phyloP scores from a whole-genome alignment of 192 early-diverging fungal genomes.

The Rhizophagus sp. region DNA sequence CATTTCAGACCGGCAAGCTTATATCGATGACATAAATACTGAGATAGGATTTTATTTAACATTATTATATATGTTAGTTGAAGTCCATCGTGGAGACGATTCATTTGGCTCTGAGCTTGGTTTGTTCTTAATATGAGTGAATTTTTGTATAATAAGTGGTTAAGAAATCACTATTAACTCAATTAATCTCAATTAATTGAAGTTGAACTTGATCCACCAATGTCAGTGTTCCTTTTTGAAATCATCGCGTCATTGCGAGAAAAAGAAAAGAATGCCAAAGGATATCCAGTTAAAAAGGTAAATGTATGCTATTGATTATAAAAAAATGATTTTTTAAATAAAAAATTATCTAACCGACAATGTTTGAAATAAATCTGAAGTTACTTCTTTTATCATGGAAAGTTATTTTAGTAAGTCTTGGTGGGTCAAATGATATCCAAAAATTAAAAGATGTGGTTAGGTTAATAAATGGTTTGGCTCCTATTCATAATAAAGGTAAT shows the following conservation, averaged over 20 bases:
- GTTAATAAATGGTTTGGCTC: conserved; percentile 49
- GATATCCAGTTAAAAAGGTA: conserved; percentile 73
- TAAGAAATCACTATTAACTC: not conserved
- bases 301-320: not conserved
- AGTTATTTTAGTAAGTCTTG: conserved; percentile 60
- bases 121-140: conserved; percentile 21
- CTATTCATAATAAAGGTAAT: conserved; percentile 31
- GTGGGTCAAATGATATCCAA: conserved; percentile 51
- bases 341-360: not conserved
- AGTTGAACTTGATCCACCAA: conserved; percentile 41
- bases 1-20: conserved; percentile 5
- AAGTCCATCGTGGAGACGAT: conserved; percentile 50
- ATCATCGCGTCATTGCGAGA: conserved; percentile 60
- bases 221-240: conserved; percentile 66
- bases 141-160: not conserved
- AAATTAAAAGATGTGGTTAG: conserved; percentile 51
- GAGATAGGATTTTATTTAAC: conserved; percentile 59
- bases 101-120: conserved; percentile 54
- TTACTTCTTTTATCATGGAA: conserved; percentile 73
- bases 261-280: conserved; percentile 64
- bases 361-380: conserved; percentile 41
- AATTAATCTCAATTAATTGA: conserved; percentile 23
- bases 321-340: not conserved
- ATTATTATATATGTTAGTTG: conserved; percentile 65
- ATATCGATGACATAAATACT: conserved; percentile 30